Base-by-base conservation (phyloP, 2,329 filamentous ascomycete genomes). In the Zymoseptoria crescenta region DNA sequence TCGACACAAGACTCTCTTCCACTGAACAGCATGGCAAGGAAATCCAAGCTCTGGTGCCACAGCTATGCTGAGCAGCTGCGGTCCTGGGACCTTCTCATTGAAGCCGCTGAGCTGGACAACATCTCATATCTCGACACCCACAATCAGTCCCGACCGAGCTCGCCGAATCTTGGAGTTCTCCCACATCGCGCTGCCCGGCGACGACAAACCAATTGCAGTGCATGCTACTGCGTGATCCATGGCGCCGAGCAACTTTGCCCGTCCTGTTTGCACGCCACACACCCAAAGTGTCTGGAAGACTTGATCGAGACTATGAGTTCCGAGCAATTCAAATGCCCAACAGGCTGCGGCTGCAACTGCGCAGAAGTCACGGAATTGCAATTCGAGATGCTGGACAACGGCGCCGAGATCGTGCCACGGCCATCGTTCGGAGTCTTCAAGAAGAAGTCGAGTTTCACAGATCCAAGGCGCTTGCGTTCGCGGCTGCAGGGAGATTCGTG, bases 41-140 rank as follows among this genome's bases (percentile, higher is more conserved):
- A 80, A 50, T 81, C 81, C 64, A 73, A 72, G 6, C 74, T 77
- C 1, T 87, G 85, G 73, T 78, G 82, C 49, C 72, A 75, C 55
- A 75, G 79, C 51, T 87, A 87, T 69, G 82, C 84, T 3, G 74
- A 83, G 53, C 74, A 84, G 57, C 75, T 87, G 4, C 79, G 79
- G n/a, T 77, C 80, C 8, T 86, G 83, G 84, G 78, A 78, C 10
- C 64, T 87, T 9, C 73, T 78, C 10, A 75, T 81, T 21, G 75
- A 81, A 62, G 77, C 79, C 54, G 79, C 80, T 13, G 83, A 87
- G 68, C 74, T 87, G 1, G 74, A 85, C 27, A 85, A 84, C 64
- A 54, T 76, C 76, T 0, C 66, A 77, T 4, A 69, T 73, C 50
- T 8, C 70, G 24, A 9, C 24, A 19, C 10, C 24, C 9, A 27